phyloP scores from a whole-genome alignment of 108 stramenopile genomes.

The Nitzschia inconspicua region DNA sequence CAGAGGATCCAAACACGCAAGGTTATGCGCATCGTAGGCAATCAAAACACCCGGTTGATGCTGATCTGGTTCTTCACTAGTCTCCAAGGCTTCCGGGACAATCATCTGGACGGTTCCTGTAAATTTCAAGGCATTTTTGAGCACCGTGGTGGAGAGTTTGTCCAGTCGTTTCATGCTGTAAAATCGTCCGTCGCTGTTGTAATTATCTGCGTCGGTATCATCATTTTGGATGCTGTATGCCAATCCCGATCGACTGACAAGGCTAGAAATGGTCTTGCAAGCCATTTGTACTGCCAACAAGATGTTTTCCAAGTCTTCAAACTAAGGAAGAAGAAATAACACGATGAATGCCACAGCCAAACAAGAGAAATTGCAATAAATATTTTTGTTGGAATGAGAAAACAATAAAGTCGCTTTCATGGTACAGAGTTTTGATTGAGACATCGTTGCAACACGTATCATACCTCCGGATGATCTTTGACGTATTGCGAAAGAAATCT shows the following conservation, averaged over 20 bases:
- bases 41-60: slow-evolving; percentile 90
- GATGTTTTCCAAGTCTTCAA: slow-evolving; percentile 69
- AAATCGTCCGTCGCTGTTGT: slow-evolving; percentile 66
- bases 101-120: slow-evolving; percentile 77
- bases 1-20: slow-evolving; percentile 94
- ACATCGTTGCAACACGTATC: not conserved
- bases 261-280: slow-evolving; percentile 93
- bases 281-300: slow-evolving; percentile 84
- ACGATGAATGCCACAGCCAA: not conserved
- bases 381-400: not conserved
- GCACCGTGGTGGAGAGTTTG: slow-evolving; percentile 91
- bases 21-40: slow-evolving; percentile 78
- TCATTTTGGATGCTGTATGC: not conserved
- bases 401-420: not conserved
- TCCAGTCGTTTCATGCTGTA: slow-evolving; percentile 97
- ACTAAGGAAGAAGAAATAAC: too few species aligned
- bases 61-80: slow-evolving; percentile 47
- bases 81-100: slow-evolving; percentile 47
- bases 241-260: slow-evolving; percentile 70
- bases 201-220: not conserved
- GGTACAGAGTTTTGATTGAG: not conserved
- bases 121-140: slow-evolving; percentile 91
- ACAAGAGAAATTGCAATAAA: slow-evolving; percentile 2
- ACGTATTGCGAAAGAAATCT: slow-evolving; percentile 43
- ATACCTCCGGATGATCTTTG: slow-evolving; percentile 48